Conservation (phyloP, 768 basidiomycete species). For the Russula brevipes region DNA sequence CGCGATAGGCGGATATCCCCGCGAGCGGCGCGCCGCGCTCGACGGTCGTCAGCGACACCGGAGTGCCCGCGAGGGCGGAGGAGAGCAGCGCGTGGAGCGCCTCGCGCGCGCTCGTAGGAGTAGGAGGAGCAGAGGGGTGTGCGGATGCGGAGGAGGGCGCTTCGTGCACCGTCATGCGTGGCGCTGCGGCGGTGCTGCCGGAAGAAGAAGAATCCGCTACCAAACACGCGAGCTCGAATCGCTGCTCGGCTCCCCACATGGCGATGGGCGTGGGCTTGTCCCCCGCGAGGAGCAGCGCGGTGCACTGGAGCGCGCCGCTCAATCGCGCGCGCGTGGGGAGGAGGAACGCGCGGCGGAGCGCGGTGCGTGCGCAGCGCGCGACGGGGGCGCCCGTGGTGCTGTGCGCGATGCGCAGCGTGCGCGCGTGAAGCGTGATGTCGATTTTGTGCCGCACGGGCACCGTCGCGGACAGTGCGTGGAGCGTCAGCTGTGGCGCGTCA, state of each 20-base stretch:
- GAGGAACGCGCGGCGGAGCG: slow-evolving; percentile 58
- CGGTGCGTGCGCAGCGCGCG: slow-evolving; percentile 42
- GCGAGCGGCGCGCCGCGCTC: slow-evolving; percentile 39
- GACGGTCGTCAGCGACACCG: not conserved
- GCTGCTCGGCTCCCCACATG: slow-evolving; percentile 33
- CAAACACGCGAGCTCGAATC: slow-evolving; percentile 19
- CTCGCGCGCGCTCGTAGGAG: slow-evolving; percentile 26
- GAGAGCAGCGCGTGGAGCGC: slow-evolving; percentile 13
- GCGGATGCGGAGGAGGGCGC: not conserved
- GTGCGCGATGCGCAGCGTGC: slow-evolving; percentile 49
- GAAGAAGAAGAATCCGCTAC: slow-evolving; percentile 19
- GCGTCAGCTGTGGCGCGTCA: slow-evolving; percentile 48
- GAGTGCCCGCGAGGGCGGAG: not conserved
- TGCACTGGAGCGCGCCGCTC: slow-evolving; percentile 57
- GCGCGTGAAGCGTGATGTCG: slow-evolving; percentile 52
- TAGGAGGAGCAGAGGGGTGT: slow-evolving; percentile 38
- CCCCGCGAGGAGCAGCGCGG: slow-evolving; percentile 54
- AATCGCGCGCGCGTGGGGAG: slow-evolving; percentile 69
- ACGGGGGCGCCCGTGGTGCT: slow-evolving; percentile 47
- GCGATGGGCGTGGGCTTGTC: slow-evolving; percentile 38
- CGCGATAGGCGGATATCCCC: slow-evolving; percentile 63
- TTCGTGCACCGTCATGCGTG: slow-evolving; percentile 41
- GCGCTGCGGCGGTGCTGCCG: too few species aligned
- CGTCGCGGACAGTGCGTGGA: slow-evolving; percentile 64
- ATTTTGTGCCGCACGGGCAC: slow-evolving; percentile 74